Percentiles rank a stretch among this genome's conserved stretches.
Conservation (phyloP, 768 basidiomycete species). For the Calocybe gangraenosa region DNA sequence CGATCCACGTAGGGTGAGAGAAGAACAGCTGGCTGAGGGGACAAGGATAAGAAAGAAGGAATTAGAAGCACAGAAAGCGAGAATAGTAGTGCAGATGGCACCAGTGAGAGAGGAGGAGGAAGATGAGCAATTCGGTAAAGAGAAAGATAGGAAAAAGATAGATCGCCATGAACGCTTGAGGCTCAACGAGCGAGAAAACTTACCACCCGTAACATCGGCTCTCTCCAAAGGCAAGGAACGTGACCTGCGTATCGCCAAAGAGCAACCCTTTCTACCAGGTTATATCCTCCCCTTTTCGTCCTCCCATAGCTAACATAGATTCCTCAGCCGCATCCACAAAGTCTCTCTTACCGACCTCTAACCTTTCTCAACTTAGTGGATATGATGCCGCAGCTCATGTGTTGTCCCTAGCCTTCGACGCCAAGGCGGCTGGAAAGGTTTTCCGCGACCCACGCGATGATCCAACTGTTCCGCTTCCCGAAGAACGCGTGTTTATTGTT, state of each 20-base stretch:
- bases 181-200: slow-evolving; percentile 27
- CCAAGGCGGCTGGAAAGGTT: slow-evolving; percentile 55
- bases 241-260: slow-evolving; percentile 6
- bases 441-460: slow-evolving; percentile 65
- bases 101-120: slow-evolving; percentile 48
- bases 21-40: slow-evolving; percentile 27
- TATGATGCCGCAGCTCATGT: slow-evolving; percentile 63
- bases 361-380: slow-evolving; percentile 35
- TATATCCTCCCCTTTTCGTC: neutral
- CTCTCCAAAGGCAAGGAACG: slow-evolving; percentile 12
- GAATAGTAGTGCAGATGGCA: slow-evolving; percentile 93
- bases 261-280: slow-evolving; percentile 7
- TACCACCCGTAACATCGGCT: slow-evolving; percentile 16
- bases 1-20: slow-evolving; percentile 21
- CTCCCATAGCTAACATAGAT: neutral
- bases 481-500: slow-evolving; percentile 86
- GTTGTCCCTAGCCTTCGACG: slow-evolving; percentile 60
- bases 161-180: slow-evolving; percentile 17
- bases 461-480: slow-evolving; percentile 37
- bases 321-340: slow-evolving; percentile 8
- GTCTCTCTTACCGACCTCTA: slow-evolving; percentile 15
- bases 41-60: slow-evolving; percentile 56
- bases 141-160: slow-evolving; percentile 19
- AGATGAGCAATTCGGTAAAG: slow-evolving; percentile 2
- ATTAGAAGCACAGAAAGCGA: slow-evolving; percentile 85